phyloP scores from a whole-genome alignment of 441 rosid genomes.

The Theobroma grandiflorum region DNA sequence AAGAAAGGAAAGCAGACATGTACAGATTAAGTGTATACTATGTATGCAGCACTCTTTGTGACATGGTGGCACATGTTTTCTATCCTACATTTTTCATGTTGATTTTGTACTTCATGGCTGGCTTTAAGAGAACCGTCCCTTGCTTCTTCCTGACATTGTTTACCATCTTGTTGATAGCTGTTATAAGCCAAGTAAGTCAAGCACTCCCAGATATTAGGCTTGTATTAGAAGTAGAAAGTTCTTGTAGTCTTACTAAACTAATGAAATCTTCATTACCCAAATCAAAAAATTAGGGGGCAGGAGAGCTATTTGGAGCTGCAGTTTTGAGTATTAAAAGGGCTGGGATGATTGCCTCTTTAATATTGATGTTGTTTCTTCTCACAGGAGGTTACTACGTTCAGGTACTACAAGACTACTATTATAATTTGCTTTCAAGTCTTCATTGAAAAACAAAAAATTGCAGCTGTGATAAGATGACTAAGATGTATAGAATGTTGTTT shows the following conservation, averaged over 20 bases:
- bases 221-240: not conserved
- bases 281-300: conserved; percentile 67
- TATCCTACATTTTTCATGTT: conserved; percentile 87
- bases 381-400: conserved; percentile 98
- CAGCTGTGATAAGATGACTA: conserved; percentile 5
- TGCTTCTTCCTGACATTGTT: conserved; percentile 85
- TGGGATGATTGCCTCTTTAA: conserved; percentile 89
- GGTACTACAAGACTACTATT: conserved; percentile 44
- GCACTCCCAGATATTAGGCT: not conserved
- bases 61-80: conserved; percentile 91
- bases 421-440: not conserved
- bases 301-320: conserved; percentile 92
- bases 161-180: conserved; percentile 68
- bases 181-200: conserved; percentile 86
- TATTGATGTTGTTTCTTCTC: conserved; percentile 91
- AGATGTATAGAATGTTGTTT: not conserved
- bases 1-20: conserved; percentile 98
- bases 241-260: not conserved
- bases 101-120: conserved; percentile 96
- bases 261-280: not conserved
- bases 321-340: conserved; percentile 87
- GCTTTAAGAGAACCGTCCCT: conserved; percentile 79
- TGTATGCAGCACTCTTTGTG: conserved; percentile 90
- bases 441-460: not conserved
- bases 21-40: conserved; percentile 92